Base-by-base conservation (phyloP, 164 flowering plant species). In the Annona cherimola region DNA sequence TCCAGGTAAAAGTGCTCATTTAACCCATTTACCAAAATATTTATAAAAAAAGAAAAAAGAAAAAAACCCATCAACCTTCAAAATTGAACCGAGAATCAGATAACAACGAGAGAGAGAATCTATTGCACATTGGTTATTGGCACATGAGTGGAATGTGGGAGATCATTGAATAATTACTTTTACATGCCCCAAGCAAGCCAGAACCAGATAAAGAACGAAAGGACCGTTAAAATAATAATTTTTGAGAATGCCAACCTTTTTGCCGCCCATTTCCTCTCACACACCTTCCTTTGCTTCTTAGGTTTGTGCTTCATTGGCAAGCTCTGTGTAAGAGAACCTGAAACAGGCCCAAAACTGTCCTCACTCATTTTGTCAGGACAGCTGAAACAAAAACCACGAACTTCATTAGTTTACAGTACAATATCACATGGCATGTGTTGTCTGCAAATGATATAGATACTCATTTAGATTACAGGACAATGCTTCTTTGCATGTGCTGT, bases 161-260 rank as follows among this genome's bases (percentile, higher is more conserved):
- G 57, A 50, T 50, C 14, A 50, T 50, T 16, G 14, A 50, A 50
- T 50, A 16, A 9, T 12, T 50, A 50, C 3, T 16, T 50, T 50
- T 9, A 50, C 14, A 50, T 50, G 57, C 14, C 57, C 9, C 57
- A 26, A 26, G 35, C 35, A 26, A 26, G 35, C 35, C 35, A 26
- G 35, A 26, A 26, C 35, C 35, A 26, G 35, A 26, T 26, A 26
- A 26, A 26, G 35, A 26, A 26, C 1, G 35, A 26, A 26, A 26
- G 35, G 35, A 26, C 35, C 35, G 35, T 26, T 26, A 26, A 26
- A 68, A 43, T 20, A n/a, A 70, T 63, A 43, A 61, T 59, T 12
- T 65, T 71, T 59, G 18, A 76, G 68, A 70, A 44, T 71, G 64
- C 68, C 45, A 55, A 87, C 88, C 73, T 88, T 87, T 75, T 88